Base-by-base conservation (phyloP, 768 basidiomycete genomes). In the Russula earlei region DNA sequence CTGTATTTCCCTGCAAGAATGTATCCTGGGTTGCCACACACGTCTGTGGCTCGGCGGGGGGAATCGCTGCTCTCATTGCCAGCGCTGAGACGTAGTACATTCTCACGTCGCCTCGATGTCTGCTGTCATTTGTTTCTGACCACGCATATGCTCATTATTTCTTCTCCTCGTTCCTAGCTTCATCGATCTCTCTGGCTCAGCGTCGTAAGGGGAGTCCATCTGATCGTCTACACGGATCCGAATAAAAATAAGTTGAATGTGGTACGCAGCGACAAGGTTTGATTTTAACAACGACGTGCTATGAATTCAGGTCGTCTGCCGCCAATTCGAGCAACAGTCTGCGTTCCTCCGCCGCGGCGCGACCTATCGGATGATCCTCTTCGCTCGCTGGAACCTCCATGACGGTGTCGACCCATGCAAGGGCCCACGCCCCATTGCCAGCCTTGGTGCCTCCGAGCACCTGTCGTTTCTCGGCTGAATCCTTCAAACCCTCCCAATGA, bases 341-440 rank as follows among this genome's bases (percentile, higher is more conserved):
- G 20, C 60, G 60, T 53, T 70, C 60, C 19, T 31, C 31, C 14
- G 49, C 59, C 12, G 43, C 52, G 9, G 34, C 34, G 41, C 29
- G 52, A 64, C 47, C 45, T 62, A 64, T 4, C 62, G 61, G 17
- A 64, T 55, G 25, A 54, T 43, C 1, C 63, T 27, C 55, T 24
- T 43, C 47, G 41, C 41, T 38, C 6, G 34, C 38, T 15, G 54
- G 63, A 1, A 74, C 47, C 52, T 76, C 74, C 63, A 77, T 71
- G 34, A 70, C 68, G 0, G 75, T 76, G 56, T 90, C 89, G 19
- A 90, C 75, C 80, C 85, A 88, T 4, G 86, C 85, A 48, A 91
- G 67, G 0, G 78, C 87, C 91, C 90, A 91, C 4, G 85, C 87
- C 0, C 80, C 82, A 62, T 85, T 82, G 7, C 91, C 89, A 2